Evolutionary conservation across 129 eudicot genomes (phyloP), one percentile per base, ranked within the genome.

Genomic region (Helichrysum umbraculigerum): DNA sequence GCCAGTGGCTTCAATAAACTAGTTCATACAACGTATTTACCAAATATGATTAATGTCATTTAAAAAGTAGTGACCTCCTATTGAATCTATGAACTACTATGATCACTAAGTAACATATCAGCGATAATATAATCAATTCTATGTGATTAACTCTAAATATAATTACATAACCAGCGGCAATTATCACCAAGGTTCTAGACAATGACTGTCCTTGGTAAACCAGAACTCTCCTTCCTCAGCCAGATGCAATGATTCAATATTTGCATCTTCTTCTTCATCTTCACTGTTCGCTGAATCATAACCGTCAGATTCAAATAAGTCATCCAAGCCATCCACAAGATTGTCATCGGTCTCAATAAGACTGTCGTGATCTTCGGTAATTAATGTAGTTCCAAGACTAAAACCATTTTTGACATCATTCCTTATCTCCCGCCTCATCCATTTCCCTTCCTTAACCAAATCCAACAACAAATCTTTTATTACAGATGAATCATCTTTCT

Each of bases 381-480:
- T 81, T 58, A 66, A 71, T 2, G 73, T 81, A 59, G 34, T 34
- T 35, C 42, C 79, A 61, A 25, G 50, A 63, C 37, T 63, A 52
- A 37, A 71, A 75, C 28, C 66, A 50, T 74, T 68, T 19, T 33
- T 72, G 59, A 32, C n/a, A n/a, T 21, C 70, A 72, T 39, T 80
- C 61, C 70, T 83, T 78, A 42, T 80, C 77, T 89, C 96, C 78
- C 86, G 81, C 76, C 97, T 87, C 82, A 90, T 78, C 74, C 84
- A 77, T 86, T 92, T 88, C 50, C 98, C 98, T 79, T 90, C 80
- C 59, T 50, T 75, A 35, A 91, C 97, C 82, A 94, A 86, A 69
- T 74, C 74, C 84, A 90, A 32, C 76, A 91, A 68, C 79, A 71
- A 77, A 20, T 84, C 81, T 73, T 79, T 94, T 15, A 87, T 81